A percentile compares a stretch with the other conserved stretches of the same genome.
Evolutionary conservation across 2,329 filamentous ascomycete genomes (phyloP).

Genomic region (Pseudogymnoascus sp.): DNA sequence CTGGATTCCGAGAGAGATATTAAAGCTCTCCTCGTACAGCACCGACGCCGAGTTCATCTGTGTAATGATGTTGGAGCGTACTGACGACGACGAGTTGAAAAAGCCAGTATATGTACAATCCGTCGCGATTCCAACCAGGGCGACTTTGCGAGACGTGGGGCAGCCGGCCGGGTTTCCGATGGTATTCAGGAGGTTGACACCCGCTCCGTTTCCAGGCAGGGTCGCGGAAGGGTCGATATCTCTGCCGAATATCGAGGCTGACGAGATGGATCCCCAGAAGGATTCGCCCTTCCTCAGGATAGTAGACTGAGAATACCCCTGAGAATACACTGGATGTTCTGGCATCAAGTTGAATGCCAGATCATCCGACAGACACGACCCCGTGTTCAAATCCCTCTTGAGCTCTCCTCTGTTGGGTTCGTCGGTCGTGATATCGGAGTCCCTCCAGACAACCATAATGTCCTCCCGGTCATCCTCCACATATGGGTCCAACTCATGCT

Average conservation of each 20-base stretch:
- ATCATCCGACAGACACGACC: constrained; percentile 64
- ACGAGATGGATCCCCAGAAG: constrained; percentile 51
- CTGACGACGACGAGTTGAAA: constrained; percentile 58
- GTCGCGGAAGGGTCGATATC: constrained; percentile 54
- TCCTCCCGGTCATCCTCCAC: constrained; percentile 47
- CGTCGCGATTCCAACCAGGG: constrained; percentile 81
- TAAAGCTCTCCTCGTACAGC: constrained; percentile 85
- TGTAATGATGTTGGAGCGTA: constrained; percentile 67
- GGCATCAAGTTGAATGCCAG: constrained; percentile 70
- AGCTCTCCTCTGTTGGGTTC: constrained; percentile 36
- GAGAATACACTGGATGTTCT: constrained; percentile 58
- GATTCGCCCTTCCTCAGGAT: constrained; percentile 39
- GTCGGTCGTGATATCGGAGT: constrained; percentile 69
- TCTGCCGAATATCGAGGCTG: constrained; percentile 62
- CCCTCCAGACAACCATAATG: constrained; percentile 84
- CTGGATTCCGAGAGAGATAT: constrained; percentile 83
- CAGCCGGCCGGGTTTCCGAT: constrained; percentile 83
- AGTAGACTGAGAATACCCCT: constrained; percentile 14
- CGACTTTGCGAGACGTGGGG: constrained; percentile 81
- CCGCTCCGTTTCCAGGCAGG: constrained; percentile 65
- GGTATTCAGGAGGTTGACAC: constrained; percentile 65
- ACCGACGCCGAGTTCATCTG: constrained; percentile 81
- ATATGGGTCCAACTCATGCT: constrained; percentile 61
- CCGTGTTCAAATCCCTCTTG: constrained; percentile 25
- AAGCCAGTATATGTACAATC: constrained; percentile 79